phyloP scores from a whole-genome alignment of 306 rosid species.

The Hippophae rhamnoides region DNA sequence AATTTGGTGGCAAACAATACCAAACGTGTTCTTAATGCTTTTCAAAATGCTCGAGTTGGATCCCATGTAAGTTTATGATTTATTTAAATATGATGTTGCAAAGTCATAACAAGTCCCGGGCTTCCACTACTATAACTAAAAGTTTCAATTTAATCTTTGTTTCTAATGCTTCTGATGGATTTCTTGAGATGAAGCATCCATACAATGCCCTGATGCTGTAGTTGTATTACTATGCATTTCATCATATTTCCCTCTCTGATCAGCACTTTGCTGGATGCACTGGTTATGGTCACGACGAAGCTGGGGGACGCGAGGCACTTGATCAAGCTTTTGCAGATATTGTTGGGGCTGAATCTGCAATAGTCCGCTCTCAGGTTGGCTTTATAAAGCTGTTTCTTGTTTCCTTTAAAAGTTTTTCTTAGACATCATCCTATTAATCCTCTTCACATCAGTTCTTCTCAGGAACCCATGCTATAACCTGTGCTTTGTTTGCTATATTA shows the following conservation, averaged over 20 bases:
- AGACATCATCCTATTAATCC: conserved; percentile 3
- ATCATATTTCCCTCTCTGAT: conserved; percentile 13
- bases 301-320: conserved; percentile 93
- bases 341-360: conserved; percentile 83
- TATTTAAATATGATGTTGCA: background rate
- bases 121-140: no score
- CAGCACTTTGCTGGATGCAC: conserved; percentile 91
- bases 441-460: conserved; percentile 66
- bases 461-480: conserved; percentile 93
- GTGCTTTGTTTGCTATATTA: conserved; percentile 72
- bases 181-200: background rate
- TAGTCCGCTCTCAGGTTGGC: conserved; percentile 87
- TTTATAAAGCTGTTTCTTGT: background rate
- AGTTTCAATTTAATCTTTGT: background rate
- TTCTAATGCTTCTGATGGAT: conserved; percentile 3
- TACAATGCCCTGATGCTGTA: no score
- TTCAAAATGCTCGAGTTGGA: conserved; percentile 78
- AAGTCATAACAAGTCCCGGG: background rate
- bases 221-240: background rate
- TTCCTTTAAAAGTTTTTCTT: background rate
- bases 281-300: conserved; percentile 97
- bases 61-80: conserved; percentile 50
- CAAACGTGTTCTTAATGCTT: conserved; percentile 66
- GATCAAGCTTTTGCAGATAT: conserved; percentile 89
- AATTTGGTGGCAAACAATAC: conserved; percentile 73